Evolutionary conservation across 495 filamentous ascomycete genomes (phyloP).

Genomic region (Penicillium ochrochloron): DNA sequence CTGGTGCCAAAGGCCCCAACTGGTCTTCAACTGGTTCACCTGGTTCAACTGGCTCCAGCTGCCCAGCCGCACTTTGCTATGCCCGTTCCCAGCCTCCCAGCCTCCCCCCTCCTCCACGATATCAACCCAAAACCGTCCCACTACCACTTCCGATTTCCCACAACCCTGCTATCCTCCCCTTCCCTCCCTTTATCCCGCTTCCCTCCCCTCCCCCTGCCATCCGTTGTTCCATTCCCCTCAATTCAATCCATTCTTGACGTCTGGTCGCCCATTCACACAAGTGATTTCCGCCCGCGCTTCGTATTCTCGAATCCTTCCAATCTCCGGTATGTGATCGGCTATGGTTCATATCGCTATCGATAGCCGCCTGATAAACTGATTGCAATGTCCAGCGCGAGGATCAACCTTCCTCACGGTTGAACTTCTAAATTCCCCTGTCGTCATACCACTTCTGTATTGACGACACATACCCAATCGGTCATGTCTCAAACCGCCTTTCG

Average conservation of each 20-base stretch:
- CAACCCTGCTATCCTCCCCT: slow-evolving; percentile 23
- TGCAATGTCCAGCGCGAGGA: slow-evolving; percentile 31
- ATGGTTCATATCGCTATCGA: slow-evolving; percentile 12
- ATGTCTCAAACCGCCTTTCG: slow-evolving; percentile 45
- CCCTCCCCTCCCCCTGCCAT: not conserved
- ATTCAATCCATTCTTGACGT: not conserved
- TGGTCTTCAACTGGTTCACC: not conserved
- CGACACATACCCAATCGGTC: slow-evolving; percentile 19
- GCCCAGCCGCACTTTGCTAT: slow-evolving; percentile 32
- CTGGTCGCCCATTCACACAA: not conserved
- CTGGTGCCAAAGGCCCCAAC: slow-evolving; percentile 28
- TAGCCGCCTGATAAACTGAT: slow-evolving; percentile 24
- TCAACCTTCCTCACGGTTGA: slow-evolving; percentile 26
- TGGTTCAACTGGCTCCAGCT: not conserved
- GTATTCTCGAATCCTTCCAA: slow-evolving; percentile 10
- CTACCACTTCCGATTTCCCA: slow-evolving; percentile 33
- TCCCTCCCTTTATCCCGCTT: slow-evolving; percentile 10
- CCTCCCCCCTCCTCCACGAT: slow-evolving; percentile 44
- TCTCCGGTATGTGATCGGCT: slow-evolving; percentile 41
- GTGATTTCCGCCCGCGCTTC: not conserved
- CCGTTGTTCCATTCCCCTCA: not conserved
- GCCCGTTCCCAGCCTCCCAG: slow-evolving; percentile 50
- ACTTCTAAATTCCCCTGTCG: slow-evolving; percentile 12
- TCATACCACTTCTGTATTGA: slow-evolving; percentile 18
- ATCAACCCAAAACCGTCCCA: slow-evolving; percentile 33